A percentile compares a stretch with the other conserved stretches of the same genome.
Conservation (phyloP, 2,329 filamentous ascomycete genomes). For the Kalmusia sp. region DNA sequence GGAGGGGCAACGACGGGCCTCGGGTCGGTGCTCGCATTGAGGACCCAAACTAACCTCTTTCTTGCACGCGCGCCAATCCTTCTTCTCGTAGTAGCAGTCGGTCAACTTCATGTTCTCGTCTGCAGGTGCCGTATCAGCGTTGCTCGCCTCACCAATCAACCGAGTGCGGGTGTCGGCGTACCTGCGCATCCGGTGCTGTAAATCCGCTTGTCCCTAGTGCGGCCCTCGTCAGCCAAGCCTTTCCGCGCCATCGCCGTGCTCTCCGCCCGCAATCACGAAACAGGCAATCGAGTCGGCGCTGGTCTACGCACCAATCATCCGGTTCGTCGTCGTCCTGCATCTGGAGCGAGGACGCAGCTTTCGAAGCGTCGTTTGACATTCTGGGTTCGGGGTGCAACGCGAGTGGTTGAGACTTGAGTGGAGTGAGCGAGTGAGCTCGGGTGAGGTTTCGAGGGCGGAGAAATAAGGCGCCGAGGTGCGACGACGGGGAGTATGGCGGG, state of each 20-base stretch:
- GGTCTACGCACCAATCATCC: conserved; percentile 81
- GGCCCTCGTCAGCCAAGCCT: conserved; percentile 12
- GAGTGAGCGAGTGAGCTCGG: conserved; percentile 20
- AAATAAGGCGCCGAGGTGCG: conserved; percentile 32
- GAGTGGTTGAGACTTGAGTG: conserved; percentile 10
- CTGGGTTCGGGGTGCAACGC: not conserved
- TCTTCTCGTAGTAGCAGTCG: conserved; percentile 95
- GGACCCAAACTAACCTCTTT: conserved; percentile 83
- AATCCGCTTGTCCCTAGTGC: conserved; percentile 91
- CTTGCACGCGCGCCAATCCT: conserved; percentile 91
- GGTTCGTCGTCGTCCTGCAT: conserved; percentile 79
- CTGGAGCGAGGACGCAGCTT: conserved; percentile 41
- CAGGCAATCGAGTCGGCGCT: conserved; percentile 54
- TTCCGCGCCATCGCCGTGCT: conserved; percentile 20
- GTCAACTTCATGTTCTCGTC: conserved; percentile 90
- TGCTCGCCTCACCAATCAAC: too few relatives aligned
- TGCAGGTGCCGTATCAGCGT: conserved; percentile 46
- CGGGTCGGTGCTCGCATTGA: conserved; percentile 1
- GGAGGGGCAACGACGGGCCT: not conserved
- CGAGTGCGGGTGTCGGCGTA: too few relatives aligned
- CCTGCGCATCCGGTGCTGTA: conserved; percentile 94
- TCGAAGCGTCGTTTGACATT: conserved; percentile 67
- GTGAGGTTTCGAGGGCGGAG: conserved; percentile 31
- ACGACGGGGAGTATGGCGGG: conserved; percentile 62
- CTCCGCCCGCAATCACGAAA: not conserved